A percentile compares a stretch with the other conserved stretches of the same genome.
Conservation (phyloP, 139 green algal genomes). For the Diplosphaera chodatii region DNA sequence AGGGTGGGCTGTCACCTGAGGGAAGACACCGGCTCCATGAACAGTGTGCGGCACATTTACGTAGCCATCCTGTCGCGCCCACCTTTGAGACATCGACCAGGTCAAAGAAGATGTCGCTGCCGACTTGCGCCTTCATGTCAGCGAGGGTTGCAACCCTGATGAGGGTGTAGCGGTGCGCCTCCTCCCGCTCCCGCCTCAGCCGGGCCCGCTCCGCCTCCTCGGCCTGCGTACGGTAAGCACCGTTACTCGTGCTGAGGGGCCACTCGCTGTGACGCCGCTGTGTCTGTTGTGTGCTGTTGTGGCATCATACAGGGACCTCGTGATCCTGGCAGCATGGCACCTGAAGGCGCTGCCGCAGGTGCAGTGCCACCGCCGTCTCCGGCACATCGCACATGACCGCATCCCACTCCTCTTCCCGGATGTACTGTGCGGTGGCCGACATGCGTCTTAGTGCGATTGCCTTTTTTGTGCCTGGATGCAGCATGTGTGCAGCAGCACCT, state of each 20-base stretch:
- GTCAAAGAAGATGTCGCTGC: constrained; percentile 73
- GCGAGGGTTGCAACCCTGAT: constrained; percentile 44
- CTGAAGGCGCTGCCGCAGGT: constrained; percentile 64
- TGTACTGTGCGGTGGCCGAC: background rate
- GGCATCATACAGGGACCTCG: no score
- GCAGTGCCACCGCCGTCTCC: constrained; percentile 74
- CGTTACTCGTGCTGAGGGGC: no score
- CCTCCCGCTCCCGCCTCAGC: constrained; percentile 58
- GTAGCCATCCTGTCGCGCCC: no score
- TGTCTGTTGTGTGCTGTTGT: no score
- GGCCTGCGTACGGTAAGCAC: constrained; percentile 24
- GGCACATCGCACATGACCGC: constrained; percentile 69
- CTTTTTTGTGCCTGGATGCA: no score
- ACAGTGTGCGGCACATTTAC: no score
- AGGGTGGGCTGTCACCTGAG: no score
- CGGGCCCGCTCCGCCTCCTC: constrained; percentile 68
- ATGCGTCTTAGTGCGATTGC: no score
- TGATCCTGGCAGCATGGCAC: constrained; percentile 13
- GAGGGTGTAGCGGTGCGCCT: constrained; percentile 90
- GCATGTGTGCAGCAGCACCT: no score
- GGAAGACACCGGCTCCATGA: no score
- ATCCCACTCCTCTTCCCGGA: background rate
- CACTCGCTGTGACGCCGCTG: no score
- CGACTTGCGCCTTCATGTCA: constrained; percentile 71
- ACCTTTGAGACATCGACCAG: constrained; percentile 88